Base-by-base conservation (phyloP, 228 moss, liverwort and hornwort species). In the Sphagnum fallax region DNA sequence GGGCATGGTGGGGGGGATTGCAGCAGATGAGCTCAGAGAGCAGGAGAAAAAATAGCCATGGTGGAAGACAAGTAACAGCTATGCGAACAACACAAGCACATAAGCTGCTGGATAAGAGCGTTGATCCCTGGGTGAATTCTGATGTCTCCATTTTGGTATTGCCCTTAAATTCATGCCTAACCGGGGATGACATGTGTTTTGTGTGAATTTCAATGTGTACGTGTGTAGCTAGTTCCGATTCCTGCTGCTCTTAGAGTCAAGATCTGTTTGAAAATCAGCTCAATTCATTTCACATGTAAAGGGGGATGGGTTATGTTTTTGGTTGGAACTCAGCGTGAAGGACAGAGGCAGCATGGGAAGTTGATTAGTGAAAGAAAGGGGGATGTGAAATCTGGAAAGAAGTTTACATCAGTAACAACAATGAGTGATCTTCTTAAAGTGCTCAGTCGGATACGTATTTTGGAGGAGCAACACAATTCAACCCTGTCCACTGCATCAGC, bases 11-110 rank as follows among this genome's bases (percentile, higher is more conserved):
- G 12, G 55, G 12, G 55, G 55, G 55, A 55, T 55, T 72, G 51
- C 50, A 73, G 47, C 78, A 82, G 82, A 13, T 62, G 32, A 80
- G 78, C 48, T 53, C 78, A 47, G 82, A 91, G 78, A 87, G 69
- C 18, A 88, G 83, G 64, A 77, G 79, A 32, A 32, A 32, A 49
- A 69, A 71, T 66, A 78, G 81, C 51, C 78, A 75, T 48, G 82
- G 77, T 69, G 75, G 69, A 69, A 88, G 88, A 79, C 97, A 93
- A 76, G 87, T 84, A 73, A 90, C 90, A 52, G 88, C 90, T 10
- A 90, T 87, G 82, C 89, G 88, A 32, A 32, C 32, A 72, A 81
- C 92, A 64, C 90, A 93, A 80, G 83, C 83, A 52, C 87, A 87
- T 71, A 85, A 74, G 55, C 90, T 80, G 63, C 77, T 55, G 55